Evolutionary conservation across 129 eudicot species (phyloP).

Genomic region (Pulicaria dysenterica): DNA sequence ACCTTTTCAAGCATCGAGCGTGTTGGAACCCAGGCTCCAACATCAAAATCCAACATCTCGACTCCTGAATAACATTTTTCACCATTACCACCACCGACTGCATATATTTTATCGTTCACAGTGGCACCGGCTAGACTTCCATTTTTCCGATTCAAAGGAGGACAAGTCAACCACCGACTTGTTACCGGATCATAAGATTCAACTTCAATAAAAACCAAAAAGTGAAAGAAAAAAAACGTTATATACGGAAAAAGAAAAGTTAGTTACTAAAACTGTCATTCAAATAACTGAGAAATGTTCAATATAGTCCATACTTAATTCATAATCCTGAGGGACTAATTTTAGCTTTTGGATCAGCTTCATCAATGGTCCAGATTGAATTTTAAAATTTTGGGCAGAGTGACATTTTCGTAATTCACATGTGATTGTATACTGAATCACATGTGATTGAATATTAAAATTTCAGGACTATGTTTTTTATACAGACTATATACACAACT

Average conservation of each 20-base stretch:
- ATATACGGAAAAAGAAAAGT: not conserved
- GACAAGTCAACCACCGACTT: conserved; percentile 59
- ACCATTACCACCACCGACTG: conserved; percentile 81
- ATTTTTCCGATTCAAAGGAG: conserved; percentile 53
- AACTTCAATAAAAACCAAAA: conserved; percentile 42
- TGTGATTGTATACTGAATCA: no score
- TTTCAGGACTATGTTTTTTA: no score
- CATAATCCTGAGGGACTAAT: no score
- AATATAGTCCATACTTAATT: no score
- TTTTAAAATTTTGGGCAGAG: no score
- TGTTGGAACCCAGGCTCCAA: conserved; percentile 67
- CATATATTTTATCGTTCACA: conserved; percentile 60
- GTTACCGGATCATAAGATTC: conserved; percentile 60
- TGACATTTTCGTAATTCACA: no score
- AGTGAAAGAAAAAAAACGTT: conserved; percentile 7
- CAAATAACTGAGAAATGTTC: no score
- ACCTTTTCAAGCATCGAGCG: conserved; percentile 89
- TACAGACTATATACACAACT: no score
- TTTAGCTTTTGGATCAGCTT: no score
- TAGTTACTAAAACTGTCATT: not conserved
- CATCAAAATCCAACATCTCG: conserved; percentile 73
- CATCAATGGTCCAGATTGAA: no score
- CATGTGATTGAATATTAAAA: no score
- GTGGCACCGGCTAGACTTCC: conserved; percentile 81
- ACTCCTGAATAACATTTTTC: conserved; percentile 55